A percentile compares a stretch with the other conserved stretches of the same genome.
Evolutionary conservation across 768 basidiomycete species (phyloP).

Genomic region (Floccularia luteovirens): DNA sequence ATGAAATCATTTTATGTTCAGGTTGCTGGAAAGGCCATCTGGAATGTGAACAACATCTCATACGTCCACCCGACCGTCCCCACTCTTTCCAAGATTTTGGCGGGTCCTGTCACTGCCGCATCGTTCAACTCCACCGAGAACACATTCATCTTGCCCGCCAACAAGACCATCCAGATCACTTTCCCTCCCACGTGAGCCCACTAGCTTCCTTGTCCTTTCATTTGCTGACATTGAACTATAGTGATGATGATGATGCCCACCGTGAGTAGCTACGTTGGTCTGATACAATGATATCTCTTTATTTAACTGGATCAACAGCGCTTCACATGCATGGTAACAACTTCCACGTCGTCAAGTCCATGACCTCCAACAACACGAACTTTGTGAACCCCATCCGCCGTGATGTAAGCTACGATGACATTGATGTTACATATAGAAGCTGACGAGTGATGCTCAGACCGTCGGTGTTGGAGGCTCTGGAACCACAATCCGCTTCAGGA

Average conservation of each 20-base stretch:
- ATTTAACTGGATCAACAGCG: slow-evolving; percentile 8
- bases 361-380: slow-evolving; percentile 14
- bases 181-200: slow-evolving; percentile 15
- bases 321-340: slow-evolving; percentile 12
- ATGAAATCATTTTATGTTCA: neutral
- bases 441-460: neutral
- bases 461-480: slow-evolving; percentile 10
- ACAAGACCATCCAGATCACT: slow-evolving; percentile 17
- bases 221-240: slow-evolving; percentile 6
- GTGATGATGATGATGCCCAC: slow-evolving; percentile 12
- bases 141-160: slow-evolving; percentile 15
- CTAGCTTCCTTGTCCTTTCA: neutral
- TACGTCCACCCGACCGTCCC: slow-evolving; percentile 17
- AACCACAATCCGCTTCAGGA: slow-evolving; percentile 12
- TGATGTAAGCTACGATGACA: slow-evolving; percentile 8
- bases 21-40: slow-evolving; percentile 12
- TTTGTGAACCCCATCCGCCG: slow-evolving; percentile 36
- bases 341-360: slow-evolving; percentile 25
- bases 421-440: neutral
- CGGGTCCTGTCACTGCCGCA: slow-evolving; percentile 9
- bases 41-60: slow-evolving; percentile 23
- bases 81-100: slow-evolving; percentile 19
- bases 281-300: slow-evolving; percentile 13
- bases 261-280: slow-evolving; percentile 4
- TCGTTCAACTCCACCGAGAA: slow-evolving; percentile 18